Evolutionary conservation across 306 rosid species (phyloP).

Genomic region (Parietaria judaica): DNA sequence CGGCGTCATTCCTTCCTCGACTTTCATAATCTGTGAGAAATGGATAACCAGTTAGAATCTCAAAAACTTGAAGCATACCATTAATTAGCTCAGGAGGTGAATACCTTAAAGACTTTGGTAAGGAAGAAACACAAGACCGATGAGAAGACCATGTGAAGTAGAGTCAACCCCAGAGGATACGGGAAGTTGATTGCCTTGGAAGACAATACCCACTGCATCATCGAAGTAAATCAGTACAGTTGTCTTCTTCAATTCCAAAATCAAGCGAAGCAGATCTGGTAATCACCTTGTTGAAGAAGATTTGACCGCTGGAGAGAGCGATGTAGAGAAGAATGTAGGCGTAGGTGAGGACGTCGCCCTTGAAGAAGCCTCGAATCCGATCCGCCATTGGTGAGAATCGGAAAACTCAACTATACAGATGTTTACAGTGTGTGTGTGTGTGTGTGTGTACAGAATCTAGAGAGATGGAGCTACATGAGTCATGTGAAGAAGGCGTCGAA

Average conservation of each 20-base stretch:
- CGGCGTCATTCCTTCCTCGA: slow-evolving; percentile 92
- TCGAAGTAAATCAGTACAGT: no score
- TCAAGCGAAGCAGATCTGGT: no score
- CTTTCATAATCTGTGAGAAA: slow-evolving; percentile 68
- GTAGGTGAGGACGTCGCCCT: slow-evolving; percentile 51
- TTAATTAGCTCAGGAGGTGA: slow-evolving; percentile 1
- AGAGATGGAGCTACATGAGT: no score
- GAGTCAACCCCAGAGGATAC: slow-evolving; percentile 92
- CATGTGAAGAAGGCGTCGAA: no score
- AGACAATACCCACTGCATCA: slow-evolving; percentile 90
- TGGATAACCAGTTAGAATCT: slow-evolving; percentile 8
- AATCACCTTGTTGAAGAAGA: no score
- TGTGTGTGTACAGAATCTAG: no score
- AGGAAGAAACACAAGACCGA: slow-evolving; percentile 75
- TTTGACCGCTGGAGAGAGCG: slow-evolving; percentile 9
- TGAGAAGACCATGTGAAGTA: slow-evolving; percentile 96
- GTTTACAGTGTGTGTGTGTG: no score
- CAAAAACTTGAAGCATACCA: slow-evolving; percentile 14
- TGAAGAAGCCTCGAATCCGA: slow-evolving; percentile 31
- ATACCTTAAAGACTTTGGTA: slow-evolving; percentile 91
- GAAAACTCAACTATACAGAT: no score
- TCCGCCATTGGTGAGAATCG: slow-evolving; percentile 64
- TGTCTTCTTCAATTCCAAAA: no score
- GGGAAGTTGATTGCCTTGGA: slow-evolving; percentile 97
- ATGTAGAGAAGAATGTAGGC: slow-evolving; percentile 85